Base-by-base conservation (phyloP, 805 yeast genomes). In the Dipodascus geniculatus region DNA sequence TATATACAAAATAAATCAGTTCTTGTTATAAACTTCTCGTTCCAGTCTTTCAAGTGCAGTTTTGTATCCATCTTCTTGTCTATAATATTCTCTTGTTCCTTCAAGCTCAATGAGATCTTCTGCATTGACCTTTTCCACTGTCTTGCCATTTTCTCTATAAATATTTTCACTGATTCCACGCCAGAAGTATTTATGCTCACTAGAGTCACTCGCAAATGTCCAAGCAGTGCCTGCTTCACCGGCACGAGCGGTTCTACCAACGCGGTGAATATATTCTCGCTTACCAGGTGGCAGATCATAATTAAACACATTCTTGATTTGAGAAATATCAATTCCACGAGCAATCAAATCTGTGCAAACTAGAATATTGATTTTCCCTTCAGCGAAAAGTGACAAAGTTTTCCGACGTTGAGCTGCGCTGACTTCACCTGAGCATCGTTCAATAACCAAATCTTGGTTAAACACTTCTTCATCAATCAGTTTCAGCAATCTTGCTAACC, bases 171-270 rank as follows among this genome's bases (percentile, higher is more conserved):
- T 65, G 57, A 65, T 71, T 55, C 58, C 68, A 38, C 20, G 17
- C 65, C 53, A 68, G 63, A 60, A 75, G 68, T 56, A 76, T 59
- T 75, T 81, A 51, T 72, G 74, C 61, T 93, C 98, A 52, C 89
- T 90, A 53, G 79, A 80, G 24, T 96, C 95, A 55, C 81, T 74
- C n/a, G 82, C 73, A 23, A 91, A 66, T 49, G 81, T 85, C 65
- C 82, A 78, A 0, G 96, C 96, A 38, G 72, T 70, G 65, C 99
- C 99, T 0, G 59, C 52, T 35, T 81, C 78, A 51, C 85, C 83
- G 1, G 99, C 99, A 70, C 99, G 81, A 1, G 98, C 97, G 0
- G 98, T 90, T 72, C 99, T 82, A 44, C 99, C 99, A 42, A 89
- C 88, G 63, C 99, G 78, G 69, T 93, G 99, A 23, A 93, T 88